phyloP scores from a whole-genome alignment of 2,329 filamentous ascomycete genomes.

The Phialemoniopsis sp. region DNA sequence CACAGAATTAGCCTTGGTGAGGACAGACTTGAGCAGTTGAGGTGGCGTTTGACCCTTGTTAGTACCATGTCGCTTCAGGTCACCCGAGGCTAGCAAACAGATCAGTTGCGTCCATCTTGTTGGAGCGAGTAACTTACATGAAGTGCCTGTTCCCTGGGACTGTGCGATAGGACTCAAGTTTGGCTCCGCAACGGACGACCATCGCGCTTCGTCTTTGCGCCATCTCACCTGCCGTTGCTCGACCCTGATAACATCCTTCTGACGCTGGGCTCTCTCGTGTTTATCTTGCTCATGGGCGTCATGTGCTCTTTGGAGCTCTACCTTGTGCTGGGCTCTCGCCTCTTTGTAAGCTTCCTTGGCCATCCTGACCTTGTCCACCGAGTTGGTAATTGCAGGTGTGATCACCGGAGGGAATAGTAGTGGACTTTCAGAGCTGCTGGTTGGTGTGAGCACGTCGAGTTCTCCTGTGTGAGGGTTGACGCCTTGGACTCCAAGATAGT shows the following conservation, averaged over 20 bases:
- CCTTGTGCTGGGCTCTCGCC: slow-evolving; percentile 40
- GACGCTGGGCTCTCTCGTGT: slow-evolving; percentile 36
- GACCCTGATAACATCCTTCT: slow-evolving; percentile 30
- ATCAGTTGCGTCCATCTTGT: background rate
- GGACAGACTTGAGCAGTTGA: background rate
- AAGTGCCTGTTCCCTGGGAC: slow-evolving; percentile 21
- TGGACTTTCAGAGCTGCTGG: slow-evolving; percentile 36
- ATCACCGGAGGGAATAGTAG: slow-evolving; percentile 2
- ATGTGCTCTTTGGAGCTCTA: slow-evolving; percentile 12
- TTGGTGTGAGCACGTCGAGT: slow-evolving; percentile 45
- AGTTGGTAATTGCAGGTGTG: slow-evolving; percentile 14
- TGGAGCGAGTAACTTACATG: slow-evolving; percentile 3
- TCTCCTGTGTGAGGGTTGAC: slow-evolving; percentile 53
- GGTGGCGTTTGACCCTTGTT: background rate
- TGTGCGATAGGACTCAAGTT: slow-evolving; percentile 44
- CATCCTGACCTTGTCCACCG: slow-evolving; percentile 25
- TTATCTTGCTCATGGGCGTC: slow-evolving; percentile 26
- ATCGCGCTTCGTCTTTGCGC: slow-evolving; percentile 40
- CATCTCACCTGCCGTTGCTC: slow-evolving; percentile 32
- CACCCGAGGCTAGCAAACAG: background rate
- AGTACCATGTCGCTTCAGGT: background rate
- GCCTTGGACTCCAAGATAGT: slow-evolving; percentile 56
- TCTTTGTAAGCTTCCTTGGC: slow-evolving; percentile 28
- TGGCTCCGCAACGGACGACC: slow-evolving; percentile 48
- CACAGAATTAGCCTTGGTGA: background rate